Evolutionary conservation across 495 filamentous ascomycete species (phyloP), one percentile per base, ranked within the genome.

Genomic region (Aspergillus coremiiformis): DNA sequence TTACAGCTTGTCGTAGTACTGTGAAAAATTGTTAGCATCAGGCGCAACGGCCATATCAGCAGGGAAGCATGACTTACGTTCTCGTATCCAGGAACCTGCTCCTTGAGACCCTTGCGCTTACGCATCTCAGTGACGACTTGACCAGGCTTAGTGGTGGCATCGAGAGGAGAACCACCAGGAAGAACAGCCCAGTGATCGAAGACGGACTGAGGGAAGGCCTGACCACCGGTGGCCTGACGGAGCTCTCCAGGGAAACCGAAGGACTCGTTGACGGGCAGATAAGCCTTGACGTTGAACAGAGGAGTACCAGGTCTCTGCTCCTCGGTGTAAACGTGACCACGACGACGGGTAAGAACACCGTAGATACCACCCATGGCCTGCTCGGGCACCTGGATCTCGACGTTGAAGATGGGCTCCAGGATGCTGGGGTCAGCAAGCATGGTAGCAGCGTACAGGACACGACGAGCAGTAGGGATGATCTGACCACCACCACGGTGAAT

Each of bases 1-100:
- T 74, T 95, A 96, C 78, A 96, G 84, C 87, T 95, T 95, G 85
- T 96, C 91, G 77, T 96, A 96, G 86, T 96, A 96, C 90, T 96
- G 60, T 54, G 62, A 4, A 55, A 15, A 39, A 29, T 30, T 45
- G 70, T 90, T 79, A 91, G 84, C 56, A 68, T 35, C 44, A n/a
- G 47, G n/a, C n/a, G n/a, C n/a, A n/a, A n/a, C n/a, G n/a, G n/a
- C n/a, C n/a, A n/a, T n/a, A n/a, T n/a, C n/a, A n/a, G 30, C 8
- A 33, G 20, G 23, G 21, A n/a, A 5, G 21, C 43, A 15, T 49
- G 52, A 87, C 89, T 90, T 85, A 95, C 90, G 80, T 96, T 93
- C 60, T 86, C 87, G 76, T 86, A 82, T 68, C 84, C 85, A 56
- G 91, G 91, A 65, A 95, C 87, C 57, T 88, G 79, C 66, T 84